Evolutionary conservation across 2,329 filamentous ascomycete species (phyloP).

Genomic region (Myotisia sp.): DNA sequence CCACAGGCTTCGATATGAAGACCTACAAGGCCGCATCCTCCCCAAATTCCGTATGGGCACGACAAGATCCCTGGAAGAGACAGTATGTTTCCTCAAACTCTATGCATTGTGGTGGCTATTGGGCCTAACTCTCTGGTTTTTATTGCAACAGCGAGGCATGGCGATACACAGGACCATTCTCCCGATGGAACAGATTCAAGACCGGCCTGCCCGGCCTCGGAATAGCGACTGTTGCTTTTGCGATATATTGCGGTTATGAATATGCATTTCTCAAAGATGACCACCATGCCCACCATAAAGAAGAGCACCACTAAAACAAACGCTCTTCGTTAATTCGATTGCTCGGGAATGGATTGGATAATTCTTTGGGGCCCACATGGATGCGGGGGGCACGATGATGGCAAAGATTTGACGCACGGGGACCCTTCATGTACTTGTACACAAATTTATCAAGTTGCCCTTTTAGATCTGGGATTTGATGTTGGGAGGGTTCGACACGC

Average conservation of each 20-base stretch:
- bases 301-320: slow-evolving; percentile 1
- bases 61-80: slow-evolving; percentile 49
- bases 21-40: slow-evolving; percentile 61
- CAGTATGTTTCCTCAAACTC: slow-evolving; percentile 32
- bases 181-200: slow-evolving; percentile 78
- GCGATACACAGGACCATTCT: slow-evolving; percentile 83
- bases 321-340: too few relatives aligned
- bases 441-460: too few relatives aligned
- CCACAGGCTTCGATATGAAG: slow-evolving; percentile 83
- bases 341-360: too few relatives aligned
- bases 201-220: slow-evolving; percentile 77
- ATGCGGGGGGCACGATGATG: too few relatives aligned
- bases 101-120: slow-evolving; percentile 5
- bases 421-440: too few relatives aligned
- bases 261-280: slow-evolving; percentile 66
- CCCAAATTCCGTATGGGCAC: slow-evolving; percentile 35
- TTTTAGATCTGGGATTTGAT: too few relatives aligned
- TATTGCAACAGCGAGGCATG: slow-evolving; percentile 82
- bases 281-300: slow-evolving; percentile 38
- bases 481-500: too few relatives aligned
- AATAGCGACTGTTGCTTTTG: slow-evolving; percentile 82
- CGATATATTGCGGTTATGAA: slow-evolving; percentile 79
- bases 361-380: too few relatives aligned
- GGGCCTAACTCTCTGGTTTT: slow-evolving; percentile 11
- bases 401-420: too few relatives aligned